These are phyloP conservation scores for Chaetomium olivaceum DNA, from an alignment of 2,329 filamentous ascomycete genomes.

Conservation along the genomic window DNA sequence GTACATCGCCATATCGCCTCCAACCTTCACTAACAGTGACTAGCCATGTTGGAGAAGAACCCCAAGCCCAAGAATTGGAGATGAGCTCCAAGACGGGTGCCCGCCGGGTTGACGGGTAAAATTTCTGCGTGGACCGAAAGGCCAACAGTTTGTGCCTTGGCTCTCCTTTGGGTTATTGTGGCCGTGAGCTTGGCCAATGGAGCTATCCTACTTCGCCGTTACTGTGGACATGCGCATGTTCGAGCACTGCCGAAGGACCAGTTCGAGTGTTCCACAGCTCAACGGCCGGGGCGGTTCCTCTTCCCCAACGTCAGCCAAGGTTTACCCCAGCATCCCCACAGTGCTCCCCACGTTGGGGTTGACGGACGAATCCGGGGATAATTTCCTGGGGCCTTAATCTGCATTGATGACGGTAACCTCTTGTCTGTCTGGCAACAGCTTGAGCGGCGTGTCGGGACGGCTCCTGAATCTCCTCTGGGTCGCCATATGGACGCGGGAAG, in stretches of 20 bases:
- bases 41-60: conserved; percentile 13
- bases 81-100: conserved; percentile 18
- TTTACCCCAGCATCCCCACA: conserved; percentile 14
- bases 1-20: conserved; percentile 16
- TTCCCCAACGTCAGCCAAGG: background rate
- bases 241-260: background rate
- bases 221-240: background rate
- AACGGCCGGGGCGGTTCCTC: background rate
- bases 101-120: conserved; percentile 29
- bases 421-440: background rate
- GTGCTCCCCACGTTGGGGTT: background rate
- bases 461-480: background rate
- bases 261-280: conserved; percentile 2
- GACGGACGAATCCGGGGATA: background rate
- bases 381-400: background rate
- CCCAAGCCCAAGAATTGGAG: conserved; percentile 23
- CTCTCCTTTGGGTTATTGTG: conserved; percentile 4
- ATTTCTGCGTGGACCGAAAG: conserved; percentile 8
- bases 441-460: background rate
- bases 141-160: background rate
- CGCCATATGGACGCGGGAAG: conserved; percentile 6
- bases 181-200: background rate
- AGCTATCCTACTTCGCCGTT: background rate
- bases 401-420: background rate
- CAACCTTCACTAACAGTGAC: conserved; percentile 13